Evolutionary conservation across 2,329 filamentous ascomycete genomes (phyloP).

Genomic region (Rachicladosporium sp.): DNA sequence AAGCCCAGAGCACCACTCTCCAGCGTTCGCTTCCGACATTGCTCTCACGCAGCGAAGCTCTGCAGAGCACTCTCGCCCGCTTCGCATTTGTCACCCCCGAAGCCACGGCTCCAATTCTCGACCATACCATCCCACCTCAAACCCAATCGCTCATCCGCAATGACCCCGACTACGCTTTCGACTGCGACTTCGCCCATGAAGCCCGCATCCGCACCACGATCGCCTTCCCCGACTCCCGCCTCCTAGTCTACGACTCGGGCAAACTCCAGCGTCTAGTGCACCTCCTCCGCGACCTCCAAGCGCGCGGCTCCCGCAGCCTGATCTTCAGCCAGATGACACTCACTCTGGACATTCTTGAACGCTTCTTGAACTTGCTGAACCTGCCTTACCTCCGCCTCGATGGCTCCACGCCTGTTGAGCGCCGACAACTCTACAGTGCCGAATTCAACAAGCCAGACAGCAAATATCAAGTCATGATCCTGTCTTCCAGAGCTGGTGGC

Average conservation of each 20-base stretch:
- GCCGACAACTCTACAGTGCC: slow-evolving; percentile 87
- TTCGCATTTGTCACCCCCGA: slow-evolving; percentile 89
- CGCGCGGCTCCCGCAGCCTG: slow-evolving; percentile 80
- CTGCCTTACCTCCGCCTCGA: slow-evolving; percentile 94
- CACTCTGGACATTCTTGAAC: slow-evolving; percentile 91
- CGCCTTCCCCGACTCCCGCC: slow-evolving; percentile 87
- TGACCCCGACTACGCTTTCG: slow-evolving; percentile 23
- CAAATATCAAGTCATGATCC: slow-evolving; percentile 86
- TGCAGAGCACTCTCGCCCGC: slow-evolving; percentile 68
- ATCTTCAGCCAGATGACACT: slow-evolving; percentile 99
- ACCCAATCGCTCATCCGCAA: slow-evolving; percentile 16
- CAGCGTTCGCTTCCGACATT: slow-evolving; percentile 44
- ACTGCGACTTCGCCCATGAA: slow-evolving; percentile 81
- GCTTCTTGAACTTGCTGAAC: slow-evolving; percentile 94
- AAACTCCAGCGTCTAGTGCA: slow-evolving; percentile 86
- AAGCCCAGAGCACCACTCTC: slow-evolving; percentile 11
- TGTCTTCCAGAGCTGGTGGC: slow-evolving; percentile 87
- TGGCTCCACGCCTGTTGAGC: slow-evolving; percentile 91
- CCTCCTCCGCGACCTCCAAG: slow-evolving; percentile 73
- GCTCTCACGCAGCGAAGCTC: slow-evolving; percentile 55
- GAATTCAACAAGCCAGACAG: slow-evolving; percentile 83
- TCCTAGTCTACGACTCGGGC: slow-evolving; percentile 96
- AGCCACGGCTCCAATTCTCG: slow-evolving; percentile 51
- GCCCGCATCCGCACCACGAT: slow-evolving; percentile 85
- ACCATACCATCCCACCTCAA: slow-evolving; percentile 13